Evolutionary conservation across 768 basidiomycete genomes (phyloP).

Genomic region (Kwoniella mangroviensis): DNA sequence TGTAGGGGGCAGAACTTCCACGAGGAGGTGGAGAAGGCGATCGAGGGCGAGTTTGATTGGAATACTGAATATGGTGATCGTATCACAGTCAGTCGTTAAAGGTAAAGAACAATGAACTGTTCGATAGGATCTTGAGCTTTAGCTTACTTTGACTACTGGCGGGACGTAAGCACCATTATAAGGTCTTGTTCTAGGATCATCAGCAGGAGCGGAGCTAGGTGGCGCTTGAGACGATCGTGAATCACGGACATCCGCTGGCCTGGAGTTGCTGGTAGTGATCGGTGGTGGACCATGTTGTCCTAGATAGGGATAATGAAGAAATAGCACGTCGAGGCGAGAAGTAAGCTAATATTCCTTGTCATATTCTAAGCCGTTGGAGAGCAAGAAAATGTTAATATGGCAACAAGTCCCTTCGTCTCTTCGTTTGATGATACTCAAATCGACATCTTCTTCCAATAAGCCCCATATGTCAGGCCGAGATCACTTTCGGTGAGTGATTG

Average conservation of each 20-base stretch:
- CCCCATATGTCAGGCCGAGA: not conserved
- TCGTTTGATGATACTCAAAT: not conserved
- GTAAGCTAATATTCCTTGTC: not conserved
- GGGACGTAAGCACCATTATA: constrained; percentile 12
- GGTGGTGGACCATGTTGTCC: not conserved
- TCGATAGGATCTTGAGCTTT: not conserved
- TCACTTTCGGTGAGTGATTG: too few species aligned
- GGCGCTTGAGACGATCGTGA: not conserved
- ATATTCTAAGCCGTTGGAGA: not conserved
- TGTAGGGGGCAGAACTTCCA: not conserved
- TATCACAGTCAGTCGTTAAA: not conserved
- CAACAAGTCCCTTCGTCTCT: not conserved
- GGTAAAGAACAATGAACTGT: not conserved
- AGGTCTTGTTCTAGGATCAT: constrained; percentile 13
- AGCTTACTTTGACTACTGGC: constrained; percentile 2
- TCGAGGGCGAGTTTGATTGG: not conserved
- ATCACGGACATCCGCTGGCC: not conserved
- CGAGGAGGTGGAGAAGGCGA: constrained; percentile 17
- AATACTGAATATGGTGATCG: not conserved
- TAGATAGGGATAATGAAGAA: not conserved
- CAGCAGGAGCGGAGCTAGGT: not conserved
- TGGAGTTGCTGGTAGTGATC: not conserved
- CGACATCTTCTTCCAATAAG: not conserved
- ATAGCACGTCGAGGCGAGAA: not conserved
- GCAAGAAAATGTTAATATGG: not conserved